A percentile compares a stretch with the other conserved stretches of the same genome.
phyloP scores from a whole-genome alignment of 805 yeast species.

The Lipomyces orientalis region DNA sequence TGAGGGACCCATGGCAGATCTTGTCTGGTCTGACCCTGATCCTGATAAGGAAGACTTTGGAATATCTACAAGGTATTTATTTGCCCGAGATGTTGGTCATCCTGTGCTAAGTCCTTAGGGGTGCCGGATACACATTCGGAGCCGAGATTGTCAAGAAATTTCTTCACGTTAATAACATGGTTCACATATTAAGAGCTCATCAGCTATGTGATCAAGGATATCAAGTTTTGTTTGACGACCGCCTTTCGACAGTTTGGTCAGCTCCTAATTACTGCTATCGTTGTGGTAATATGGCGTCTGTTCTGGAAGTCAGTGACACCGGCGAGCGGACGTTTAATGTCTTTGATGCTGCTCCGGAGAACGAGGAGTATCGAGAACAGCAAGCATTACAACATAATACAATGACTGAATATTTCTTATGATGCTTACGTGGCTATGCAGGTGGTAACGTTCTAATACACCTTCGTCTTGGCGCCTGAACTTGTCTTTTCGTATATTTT shows the following conservation, averaged over 20 bases:
- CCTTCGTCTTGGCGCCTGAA: not conserved
- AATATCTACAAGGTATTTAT: slow-evolving; percentile 63
- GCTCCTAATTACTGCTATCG: slow-evolving; percentile 98
- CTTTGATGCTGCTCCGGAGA: slow-evolving; percentile 96
- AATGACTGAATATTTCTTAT: slow-evolving; percentile 35
- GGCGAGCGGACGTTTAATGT: slow-evolving; percentile 82
- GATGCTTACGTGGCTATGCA: not conserved
- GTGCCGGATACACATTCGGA: slow-evolving; percentile 98
- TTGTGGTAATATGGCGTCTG: slow-evolving; percentile 97
- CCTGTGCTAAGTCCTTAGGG: slow-evolving; percentile 52
- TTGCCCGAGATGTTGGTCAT: not conserved
- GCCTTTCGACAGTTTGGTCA: slow-evolving; percentile 95
- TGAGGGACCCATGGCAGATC: slow-evolving; percentile 99
- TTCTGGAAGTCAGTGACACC: slow-evolving; percentile 78
- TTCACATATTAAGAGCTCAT: slow-evolving; percentile 89
- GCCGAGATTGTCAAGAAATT: slow-evolving; percentile 87
- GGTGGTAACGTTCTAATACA: not conserved
- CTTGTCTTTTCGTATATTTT: not conserved
- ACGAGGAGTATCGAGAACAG: slow-evolving; percentile 56
- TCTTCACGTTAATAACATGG: slow-evolving; percentile 74
- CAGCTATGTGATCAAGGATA: slow-evolving; percentile 97
- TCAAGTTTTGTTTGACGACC: slow-evolving; percentile 87
- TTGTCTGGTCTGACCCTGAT: slow-evolving; percentile 99
- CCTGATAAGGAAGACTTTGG: slow-evolving; percentile 78
- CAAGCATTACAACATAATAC: slow-evolving; percentile 28